phyloP scores from a whole-genome alignment of 2,329 filamentous ascomycete genomes.

The Nannizzia gypsea region DNA sequence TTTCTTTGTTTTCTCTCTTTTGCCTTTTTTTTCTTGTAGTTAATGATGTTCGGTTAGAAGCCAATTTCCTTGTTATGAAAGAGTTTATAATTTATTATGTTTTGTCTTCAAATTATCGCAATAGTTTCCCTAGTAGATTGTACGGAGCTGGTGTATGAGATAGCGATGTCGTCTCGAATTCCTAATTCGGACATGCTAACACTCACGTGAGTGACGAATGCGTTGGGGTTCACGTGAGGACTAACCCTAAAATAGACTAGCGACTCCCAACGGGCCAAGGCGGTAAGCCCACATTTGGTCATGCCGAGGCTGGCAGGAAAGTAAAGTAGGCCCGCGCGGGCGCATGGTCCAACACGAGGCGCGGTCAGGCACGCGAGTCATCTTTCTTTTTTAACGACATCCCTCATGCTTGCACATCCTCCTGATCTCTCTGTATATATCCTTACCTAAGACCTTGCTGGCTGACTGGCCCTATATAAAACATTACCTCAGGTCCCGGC shows the following conservation, averaged over 20 bases:
- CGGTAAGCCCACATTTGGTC: background rate
- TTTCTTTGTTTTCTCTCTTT: conserved; percentile 3
- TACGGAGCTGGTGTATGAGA: too few relatives aligned
- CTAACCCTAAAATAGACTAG: background rate
- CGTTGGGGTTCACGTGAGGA: background rate
- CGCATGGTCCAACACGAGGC: background rate
- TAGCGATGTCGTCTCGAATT: background rate
- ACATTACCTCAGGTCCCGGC: background rate
- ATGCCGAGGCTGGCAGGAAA: background rate
- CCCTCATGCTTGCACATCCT: background rate
- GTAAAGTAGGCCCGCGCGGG: background rate
- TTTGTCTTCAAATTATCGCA: background rate
- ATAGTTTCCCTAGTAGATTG: background rate
- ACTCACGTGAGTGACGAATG: background rate
- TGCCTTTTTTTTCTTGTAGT: background rate
- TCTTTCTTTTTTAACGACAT: background rate
- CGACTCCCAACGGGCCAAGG: conserved; percentile 2
- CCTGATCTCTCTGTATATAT: background rate
- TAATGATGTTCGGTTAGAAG: background rate
- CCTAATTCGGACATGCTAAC: background rate
- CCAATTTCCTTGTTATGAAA: background rate
- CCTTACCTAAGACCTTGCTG: background rate
- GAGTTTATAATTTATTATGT: background rate
- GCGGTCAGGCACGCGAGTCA: conserved; percentile 2
- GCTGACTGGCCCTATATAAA: background rate